Evolutionary conservation across 2,329 filamentous ascomycete species (phyloP), one percentile per base, ranked within the genome.

Genomic region (Phoma sp.): DNA sequence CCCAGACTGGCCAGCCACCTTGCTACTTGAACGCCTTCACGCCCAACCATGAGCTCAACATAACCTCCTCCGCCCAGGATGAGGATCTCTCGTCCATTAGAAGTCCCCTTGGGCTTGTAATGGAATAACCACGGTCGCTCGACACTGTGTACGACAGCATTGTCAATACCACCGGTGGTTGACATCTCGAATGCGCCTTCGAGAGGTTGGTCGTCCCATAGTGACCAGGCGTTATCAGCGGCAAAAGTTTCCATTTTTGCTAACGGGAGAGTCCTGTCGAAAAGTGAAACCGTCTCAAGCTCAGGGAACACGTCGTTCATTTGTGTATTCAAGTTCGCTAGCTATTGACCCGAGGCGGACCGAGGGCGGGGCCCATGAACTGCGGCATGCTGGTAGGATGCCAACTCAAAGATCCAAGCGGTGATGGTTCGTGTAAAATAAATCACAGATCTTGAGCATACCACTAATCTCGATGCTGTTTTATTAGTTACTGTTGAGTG

Each of bases 31-130:
- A 61, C 23, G 14, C 62, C 60, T 54, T 66, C 60, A 28, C 61
- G 57, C 26, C 60, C 64, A 6, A 60, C 57, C 59, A 64, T 59
- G 12, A 66, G 57, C 38, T 62, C 48, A 2, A 60, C 37, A 17
- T 65, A 65, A n/a, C 63, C 60, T 17, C 60, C 63, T 14, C 61
- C 60, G 4, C 54, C 58, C n/a, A 59, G 47, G 15, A 63, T 52
- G 2, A 64, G 40, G 15, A 63, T 40, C 1, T 42, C 46, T 2
- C 56, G 51, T n/a, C 32, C 42, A 21, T 51, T 53, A 10, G 38
- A 7, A 7, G 23, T 40, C 4, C 34, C 14, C n/a, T 26, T 50
- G 14, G 58, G 50, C n/a, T 38, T 48, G 34, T 56, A 64, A 12
- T 32, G 49, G 42, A 64, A 62, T 11, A 66, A 42, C 57, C 53